Conservation (phyloP, 1,284 basidiomycete species). For the Moniliella sp. region DNA sequence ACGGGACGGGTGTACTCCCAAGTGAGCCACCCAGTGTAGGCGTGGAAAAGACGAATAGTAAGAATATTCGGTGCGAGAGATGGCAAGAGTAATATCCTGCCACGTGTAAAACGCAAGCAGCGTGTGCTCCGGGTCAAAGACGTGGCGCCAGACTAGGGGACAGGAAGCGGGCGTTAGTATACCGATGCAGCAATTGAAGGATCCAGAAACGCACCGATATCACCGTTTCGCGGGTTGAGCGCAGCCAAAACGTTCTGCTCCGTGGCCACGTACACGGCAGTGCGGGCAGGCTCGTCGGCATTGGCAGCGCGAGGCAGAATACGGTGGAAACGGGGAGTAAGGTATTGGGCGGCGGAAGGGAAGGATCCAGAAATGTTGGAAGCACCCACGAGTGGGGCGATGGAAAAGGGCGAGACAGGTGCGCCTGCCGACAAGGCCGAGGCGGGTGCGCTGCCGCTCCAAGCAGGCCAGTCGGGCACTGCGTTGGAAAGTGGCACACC, state of each 20-base stretch:
- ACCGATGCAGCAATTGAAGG: too few relatives aligned
- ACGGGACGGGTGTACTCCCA: conserved; percentile 40
- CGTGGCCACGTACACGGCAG: conserved; percentile 49
- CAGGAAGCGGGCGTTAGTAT: too few relatives aligned
- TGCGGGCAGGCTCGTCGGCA: conserved; percentile 33
- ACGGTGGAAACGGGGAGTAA: conserved; percentile 31
- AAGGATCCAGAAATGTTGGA: background rate
- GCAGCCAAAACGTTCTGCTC: conserved; percentile 57
- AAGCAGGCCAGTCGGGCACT: background rate
- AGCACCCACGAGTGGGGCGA: background rate
- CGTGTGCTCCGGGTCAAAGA: conserved; percentile 46
- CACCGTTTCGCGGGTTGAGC: conserved; percentile 50
- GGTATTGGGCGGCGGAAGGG: background rate
- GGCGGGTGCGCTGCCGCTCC: background rate
- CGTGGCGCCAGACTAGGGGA: conserved; percentile 54
- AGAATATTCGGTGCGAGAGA: conserved; percentile 55
- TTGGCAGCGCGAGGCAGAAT: conserved; percentile 11
- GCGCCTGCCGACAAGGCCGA: background rate
- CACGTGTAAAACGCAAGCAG: too few relatives aligned
- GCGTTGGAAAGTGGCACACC: background rate
- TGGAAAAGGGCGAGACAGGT: background rate
- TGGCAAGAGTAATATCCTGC: conserved; percentile 45
- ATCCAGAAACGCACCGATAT: conserved; percentile 45
- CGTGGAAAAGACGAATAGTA: conserved; percentile 52
- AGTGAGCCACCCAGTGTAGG: conserved; percentile 46